Evolutionary conservation across 768 basidiomycete genomes (phyloP).

Genomic region (Gloeostereum incarnatum): DNA sequence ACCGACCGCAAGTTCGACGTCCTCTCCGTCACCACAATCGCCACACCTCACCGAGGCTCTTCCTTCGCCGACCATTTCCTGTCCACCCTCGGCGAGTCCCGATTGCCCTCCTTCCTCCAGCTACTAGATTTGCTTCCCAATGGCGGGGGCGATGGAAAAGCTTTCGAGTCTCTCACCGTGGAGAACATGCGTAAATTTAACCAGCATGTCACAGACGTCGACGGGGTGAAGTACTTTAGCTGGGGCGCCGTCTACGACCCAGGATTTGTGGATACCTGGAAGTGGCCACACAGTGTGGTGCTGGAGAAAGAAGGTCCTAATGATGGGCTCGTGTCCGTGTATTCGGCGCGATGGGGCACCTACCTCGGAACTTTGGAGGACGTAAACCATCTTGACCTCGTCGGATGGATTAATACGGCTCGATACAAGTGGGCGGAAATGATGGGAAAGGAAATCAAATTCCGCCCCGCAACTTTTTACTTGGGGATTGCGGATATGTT

Average conservation of each 20-base stretch:
- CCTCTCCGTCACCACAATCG: slow-evolving; percentile 86
- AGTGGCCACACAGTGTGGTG: slow-evolving; percentile 77
- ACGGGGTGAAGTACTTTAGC: slow-evolving; percentile 80
- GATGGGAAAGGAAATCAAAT: slow-evolving; percentile 82
- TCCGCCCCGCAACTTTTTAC: slow-evolving; percentile 89
- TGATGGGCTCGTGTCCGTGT: slow-evolving; percentile 86
- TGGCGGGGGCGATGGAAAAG: slow-evolving; percentile 90
- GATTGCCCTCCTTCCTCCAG: slow-evolving; percentile 62
- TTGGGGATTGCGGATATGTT: slow-evolving; percentile 74
- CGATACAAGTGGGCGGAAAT: slow-evolving; percentile 86
- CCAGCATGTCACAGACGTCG: slow-evolving; percentile 69
- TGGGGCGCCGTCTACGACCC: slow-evolving; percentile 94
- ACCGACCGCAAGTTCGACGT: slow-evolving; percentile 70
- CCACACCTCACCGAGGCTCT: slow-evolving; percentile 91
- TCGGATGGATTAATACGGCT: slow-evolving; percentile 90
- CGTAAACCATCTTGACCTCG: slow-evolving; percentile 88
- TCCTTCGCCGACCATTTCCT: slow-evolving; percentile 91
- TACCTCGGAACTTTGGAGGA: slow-evolving; percentile 88
- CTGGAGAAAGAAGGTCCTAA: slow-evolving; percentile 86
- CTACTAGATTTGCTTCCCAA: slow-evolving; percentile 81
- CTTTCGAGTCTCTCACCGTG: slow-evolving; percentile 81
- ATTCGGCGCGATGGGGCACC: slow-evolving; percentile 89
- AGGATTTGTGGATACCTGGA: slow-evolving; percentile 87
- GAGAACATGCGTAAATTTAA: slow-evolving; percentile 89
- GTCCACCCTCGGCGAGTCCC: slow-evolving; percentile 52